A percentile compares a stretch with the other conserved stretches of the same genome.
These are phyloP conservation scores for Aureobasidium sp. DNA, from an alignment of 2,329 filamentous ascomycete genomes.

Conservation along the genomic window DNA sequence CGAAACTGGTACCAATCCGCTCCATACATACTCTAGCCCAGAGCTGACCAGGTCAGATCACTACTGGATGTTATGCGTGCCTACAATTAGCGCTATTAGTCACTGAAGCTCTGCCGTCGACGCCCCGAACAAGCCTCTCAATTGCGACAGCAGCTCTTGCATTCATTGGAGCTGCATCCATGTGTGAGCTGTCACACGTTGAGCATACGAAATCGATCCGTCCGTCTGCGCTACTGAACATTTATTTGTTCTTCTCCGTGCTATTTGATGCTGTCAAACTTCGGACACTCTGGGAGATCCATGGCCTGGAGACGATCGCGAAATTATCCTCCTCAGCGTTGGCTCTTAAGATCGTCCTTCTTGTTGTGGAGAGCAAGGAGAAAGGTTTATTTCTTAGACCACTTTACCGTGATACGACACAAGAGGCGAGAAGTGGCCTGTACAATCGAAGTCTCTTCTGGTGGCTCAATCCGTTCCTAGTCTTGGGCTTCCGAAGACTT, in stretches of 20 bases:
- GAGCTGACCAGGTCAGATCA: too few relatives aligned
- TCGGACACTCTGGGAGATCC: neutral
- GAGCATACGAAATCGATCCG: neutral
- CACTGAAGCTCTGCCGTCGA: too few relatives aligned
- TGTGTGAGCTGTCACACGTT: neutral
- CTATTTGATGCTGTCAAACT: neutral
- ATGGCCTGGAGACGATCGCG: too few relatives aligned
- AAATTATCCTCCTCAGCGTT: too few relatives aligned
- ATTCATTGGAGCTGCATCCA: neutral
- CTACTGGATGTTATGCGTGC: too few relatives aligned
- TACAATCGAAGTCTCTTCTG: neutral
- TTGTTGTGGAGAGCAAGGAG: neutral
- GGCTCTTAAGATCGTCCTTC: neutral
- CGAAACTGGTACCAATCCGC: too few relatives aligned
- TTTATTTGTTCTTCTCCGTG: neutral
- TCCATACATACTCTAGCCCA: too few relatives aligned
- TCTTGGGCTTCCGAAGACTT: neutral
- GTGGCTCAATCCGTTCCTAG: conserved; percentile 7
- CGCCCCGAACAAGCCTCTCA: too few relatives aligned
- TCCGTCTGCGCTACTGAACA: neutral
- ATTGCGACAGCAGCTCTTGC: neutral
- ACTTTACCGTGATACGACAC: neutral
- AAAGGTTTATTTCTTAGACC: neutral
- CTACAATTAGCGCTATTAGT: too few relatives aligned
- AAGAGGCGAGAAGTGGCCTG: neutral